Evolutionary conservation across 75 land plant genomes (phyloP).

Genomic region (Chamaecyparis obtusa): DNA sequence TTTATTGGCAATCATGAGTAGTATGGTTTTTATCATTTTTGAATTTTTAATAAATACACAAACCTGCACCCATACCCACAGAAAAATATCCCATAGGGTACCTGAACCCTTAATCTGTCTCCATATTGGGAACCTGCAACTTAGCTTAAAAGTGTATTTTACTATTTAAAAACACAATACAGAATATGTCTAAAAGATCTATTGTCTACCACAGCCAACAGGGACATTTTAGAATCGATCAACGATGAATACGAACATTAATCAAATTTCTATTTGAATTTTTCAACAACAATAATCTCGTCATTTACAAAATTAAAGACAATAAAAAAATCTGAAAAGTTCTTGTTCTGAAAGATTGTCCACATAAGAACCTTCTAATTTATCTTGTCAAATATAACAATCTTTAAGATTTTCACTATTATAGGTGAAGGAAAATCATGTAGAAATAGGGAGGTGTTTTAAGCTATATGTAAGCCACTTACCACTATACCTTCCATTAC

Average conservation of each 20-base stretch:
- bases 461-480: conserved; percentile 17
- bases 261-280: not conserved
- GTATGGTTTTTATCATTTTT: too few relatives aligned
- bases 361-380: not conserved
- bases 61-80: too few relatives aligned
- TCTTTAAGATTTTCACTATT: not conserved
- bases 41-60: too few relatives aligned
- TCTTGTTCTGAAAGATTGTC: not conserved
- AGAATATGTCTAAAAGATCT: not conserved
- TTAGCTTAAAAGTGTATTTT: too few relatives aligned
- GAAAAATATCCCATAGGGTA: too few relatives aligned
- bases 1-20: too few relatives aligned
- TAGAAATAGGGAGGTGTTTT: not conserved
- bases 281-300: not conserved
- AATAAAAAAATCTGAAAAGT: not conserved
- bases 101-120: too few relatives aligned
- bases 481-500: conserved; percentile 82
- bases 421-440: not conserved
- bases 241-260: not conserved
- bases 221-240: not conserved
- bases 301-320: not conserved
- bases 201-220: not conserved
- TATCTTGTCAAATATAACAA: not conserved
- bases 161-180: not conserved
- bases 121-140: too few relatives aligned